Conservation (phyloP, 257 asterid genomes). For the Capsicum chinense region DNA sequence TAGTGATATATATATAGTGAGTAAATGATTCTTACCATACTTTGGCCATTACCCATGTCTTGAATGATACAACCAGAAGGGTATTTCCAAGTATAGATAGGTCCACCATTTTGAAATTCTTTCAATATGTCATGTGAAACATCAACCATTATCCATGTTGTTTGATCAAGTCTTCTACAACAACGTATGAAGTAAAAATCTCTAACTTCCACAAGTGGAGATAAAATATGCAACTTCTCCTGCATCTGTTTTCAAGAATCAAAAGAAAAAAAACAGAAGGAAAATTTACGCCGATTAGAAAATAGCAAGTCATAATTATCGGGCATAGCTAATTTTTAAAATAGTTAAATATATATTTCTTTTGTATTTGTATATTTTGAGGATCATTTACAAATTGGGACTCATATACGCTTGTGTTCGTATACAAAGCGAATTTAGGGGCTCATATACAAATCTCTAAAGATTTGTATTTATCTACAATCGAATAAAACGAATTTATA, state of each 20-base stretch:
- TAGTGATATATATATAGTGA: not conserved
- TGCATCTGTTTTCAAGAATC: conserved; percentile 54
- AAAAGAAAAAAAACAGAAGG: not conserved
- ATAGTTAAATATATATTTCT: too few relatives aligned
- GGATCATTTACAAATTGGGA: too few relatives aligned
- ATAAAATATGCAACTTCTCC: conserved; percentile 60
- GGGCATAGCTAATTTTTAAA: too few relatives aligned
- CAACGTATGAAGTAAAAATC: conserved; percentile 66
- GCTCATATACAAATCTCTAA: too few relatives aligned
- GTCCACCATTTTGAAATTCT: conserved; percentile 44
- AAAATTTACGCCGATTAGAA: too few relatives aligned
- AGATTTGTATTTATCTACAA: too few relatives aligned
- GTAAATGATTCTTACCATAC: conserved; percentile 45
- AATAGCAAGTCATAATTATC: too few relatives aligned
- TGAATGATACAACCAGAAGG: conserved; percentile 81
- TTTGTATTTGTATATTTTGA: too few relatives aligned
- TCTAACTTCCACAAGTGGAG: conserved; percentile 79
- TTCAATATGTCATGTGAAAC: conserved; percentile 57
- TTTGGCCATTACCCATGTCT: conserved; percentile 60
- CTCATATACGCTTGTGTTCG: too few relatives aligned
- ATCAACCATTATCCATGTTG: conserved; percentile 65
- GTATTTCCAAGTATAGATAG: conserved; percentile 59
- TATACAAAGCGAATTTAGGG: too few relatives aligned
- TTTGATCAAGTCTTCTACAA: conserved; percentile 51
- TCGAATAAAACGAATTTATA: too few relatives aligned